Evolutionary conservation across 2,329 filamentous ascomycete species (phyloP), one percentile per base, ranked within the genome.

Genomic region (Saccharata proteae): DNA sequence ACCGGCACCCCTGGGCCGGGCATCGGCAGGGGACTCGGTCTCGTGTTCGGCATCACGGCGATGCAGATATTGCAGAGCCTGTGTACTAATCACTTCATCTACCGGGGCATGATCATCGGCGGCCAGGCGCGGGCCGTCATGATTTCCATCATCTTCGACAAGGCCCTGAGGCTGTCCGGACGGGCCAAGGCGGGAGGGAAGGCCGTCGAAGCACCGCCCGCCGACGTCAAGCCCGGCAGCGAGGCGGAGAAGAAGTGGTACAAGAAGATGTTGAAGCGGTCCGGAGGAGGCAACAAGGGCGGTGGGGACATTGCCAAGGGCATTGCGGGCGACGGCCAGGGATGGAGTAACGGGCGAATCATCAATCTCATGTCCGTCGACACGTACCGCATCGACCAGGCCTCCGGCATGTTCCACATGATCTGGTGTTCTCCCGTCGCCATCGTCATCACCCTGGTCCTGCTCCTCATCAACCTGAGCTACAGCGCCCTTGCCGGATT

Each of bases 351-450:
- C 46, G 88, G 88, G 13, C 74, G 83, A 40, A 83, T 96, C 31
- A 75, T 90, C 49, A 93, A 90, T 43, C 52, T 96, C 43, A 94
- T 96, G 86, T 88, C 83, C 39, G 84, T 90, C 26, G 88, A 96
- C 51, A 90, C 86, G 0, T 92, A 93, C 55, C 83, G 88, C 43
- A 67, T 96, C 38, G 86, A 96, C 46, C 80, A 85, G 49, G 85
- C 85, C 2, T 82, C 72, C 21, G 84, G 82, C 24, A 69, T 94
- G 55, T 88, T 94, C 56, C 88, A 96, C 52, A 71, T 94, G 60
- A 64, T 80, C 14, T 96, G 88, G 88, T 83, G 82, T 2, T 74
- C 82, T 0, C 86, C 88, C 0, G 61, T 94, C 23, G 67, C 78
- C 14, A 77, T 85, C 36, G 49, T 90, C 29, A 64, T 94, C 41